Evolutionary conservation across 176 grass and related monocot genomes (phyloP), one percentile per base, ranked within the genome.

Genomic region (Triticum urartu): DNA sequence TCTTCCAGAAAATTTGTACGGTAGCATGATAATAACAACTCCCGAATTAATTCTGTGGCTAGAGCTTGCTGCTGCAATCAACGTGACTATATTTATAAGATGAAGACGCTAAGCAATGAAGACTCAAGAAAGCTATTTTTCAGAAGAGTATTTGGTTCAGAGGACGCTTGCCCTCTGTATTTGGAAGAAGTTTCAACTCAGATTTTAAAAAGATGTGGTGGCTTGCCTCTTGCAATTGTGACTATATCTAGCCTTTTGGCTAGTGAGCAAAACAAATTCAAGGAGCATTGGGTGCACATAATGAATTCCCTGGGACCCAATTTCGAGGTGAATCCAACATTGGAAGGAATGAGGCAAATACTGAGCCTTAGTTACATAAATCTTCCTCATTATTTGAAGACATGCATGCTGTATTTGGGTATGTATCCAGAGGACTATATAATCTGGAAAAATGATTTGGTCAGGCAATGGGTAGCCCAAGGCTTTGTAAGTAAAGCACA

Each of bases 171-270:
- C 24, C 38, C 38, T 25, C 21, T 1, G 38, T 72, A 45, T 5
- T 25, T 72, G 70, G 5, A 24, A 25, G 70, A 72, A 72, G 70
- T 72, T 72, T 72, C 38, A 43, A 5, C 38, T 72, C 10, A 73
- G 5, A 25, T 73, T 45, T 73, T 73, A 3, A 73, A 45, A 73
- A 73, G 39, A 25, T 73, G 70, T 0, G 70, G 70, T 8, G 38
- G 38, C n/a, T 43, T 73, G 70, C 70, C n/a, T 24, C 70, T 73
- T 21, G 38, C 70, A 13, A 73, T 73, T 73, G 11, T 73, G 2
- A 73, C 70, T 73, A 73, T 73, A 73, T 73, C 68, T n/a, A 42
- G 68, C 68, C 9, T 72, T 72, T 40, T 72, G 39, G 70, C 70
- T 24, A 73, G 38, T 14, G 11, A 25, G 3, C 20, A 0, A 25